Percentiles rank a stretch among this genome's conserved stretches.
phyloP scores from a whole-genome alignment of 352 stramenopile species.

The Globisporangium splendens region DNA sequence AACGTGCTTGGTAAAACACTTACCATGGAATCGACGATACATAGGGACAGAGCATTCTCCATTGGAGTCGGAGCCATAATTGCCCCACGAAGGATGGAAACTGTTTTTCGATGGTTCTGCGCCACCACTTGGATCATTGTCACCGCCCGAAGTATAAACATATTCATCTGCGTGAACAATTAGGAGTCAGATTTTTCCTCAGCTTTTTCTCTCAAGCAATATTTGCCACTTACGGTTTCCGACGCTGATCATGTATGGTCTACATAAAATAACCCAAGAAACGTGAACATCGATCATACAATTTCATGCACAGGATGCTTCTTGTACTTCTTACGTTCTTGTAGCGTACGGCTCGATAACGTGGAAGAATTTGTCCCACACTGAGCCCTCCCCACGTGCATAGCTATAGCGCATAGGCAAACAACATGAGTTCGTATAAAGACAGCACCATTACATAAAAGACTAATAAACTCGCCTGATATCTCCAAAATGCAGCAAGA shows the following conservation, averaged over 20 bases:
- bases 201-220: neutral
- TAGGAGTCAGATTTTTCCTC: neutral
- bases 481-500: constrained; percentile 15
- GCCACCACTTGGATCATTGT: constrained; percentile 52
- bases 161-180: neutral
- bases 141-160: constrained; percentile 39
- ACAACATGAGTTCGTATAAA: no score
- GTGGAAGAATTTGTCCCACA: no score
- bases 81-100: constrained; percentile 66
- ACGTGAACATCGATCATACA: no score
- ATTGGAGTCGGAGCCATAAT: constrained; percentile 56
- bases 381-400: no score
- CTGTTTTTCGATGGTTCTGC: constrained; percentile 33
- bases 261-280: constrained; percentile 9
- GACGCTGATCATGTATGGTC: constrained; percentile 1
- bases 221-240: constrained; percentile 22
- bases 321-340: no score
- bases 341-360: no score
- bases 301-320: no score
- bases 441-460: no score
- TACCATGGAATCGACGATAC: constrained; percentile 67
- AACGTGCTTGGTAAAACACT: neutral
- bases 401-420: no score
- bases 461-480: neutral
- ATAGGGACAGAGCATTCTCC: constrained; percentile 71